Percentiles rank a stretch among this genome's conserved stretches.
Evolutionary conservation across 2,329 filamentous ascomycete genomes (phyloP).

Genomic region (Didymella pomorum): DNA sequence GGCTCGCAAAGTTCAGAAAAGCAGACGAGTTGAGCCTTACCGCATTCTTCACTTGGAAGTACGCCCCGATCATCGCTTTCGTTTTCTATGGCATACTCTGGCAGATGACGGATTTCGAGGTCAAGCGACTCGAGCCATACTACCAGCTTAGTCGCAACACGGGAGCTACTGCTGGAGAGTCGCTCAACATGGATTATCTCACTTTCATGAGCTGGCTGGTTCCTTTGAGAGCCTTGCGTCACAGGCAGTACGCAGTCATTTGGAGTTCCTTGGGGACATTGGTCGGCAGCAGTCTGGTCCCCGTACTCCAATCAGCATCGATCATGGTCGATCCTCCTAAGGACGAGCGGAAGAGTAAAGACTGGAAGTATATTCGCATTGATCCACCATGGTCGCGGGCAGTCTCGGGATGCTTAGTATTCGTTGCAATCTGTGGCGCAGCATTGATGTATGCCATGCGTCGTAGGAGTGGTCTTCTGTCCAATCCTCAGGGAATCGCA

Average conservation of each 20-base stretch:
- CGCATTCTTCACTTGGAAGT: conserved; percentile 50
- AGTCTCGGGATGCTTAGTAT: conserved; percentile 63
- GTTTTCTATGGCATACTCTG: conserved; percentile 60
- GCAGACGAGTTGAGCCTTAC: conserved; percentile 41
- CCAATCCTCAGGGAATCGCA: conserved; percentile 76
- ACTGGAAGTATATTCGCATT: conserved; percentile 64
- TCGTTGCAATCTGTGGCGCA: conserved; percentile 67
- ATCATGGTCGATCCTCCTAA: conserved; percentile 66
- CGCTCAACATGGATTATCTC: conserved; percentile 77
- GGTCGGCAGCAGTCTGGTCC: conserved; percentile 72
- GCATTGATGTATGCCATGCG: conserved; percentile 68
- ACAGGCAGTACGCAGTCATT: conserved; percentile 73
- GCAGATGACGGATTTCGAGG: conserved; percentile 60
- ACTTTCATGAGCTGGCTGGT: conserved; percentile 72
- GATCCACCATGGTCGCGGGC: conserved; percentile 68
- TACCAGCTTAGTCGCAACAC: conserved; percentile 53
- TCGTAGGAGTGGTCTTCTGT: conserved; percentile 70
- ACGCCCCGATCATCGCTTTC: conserved; percentile 56
- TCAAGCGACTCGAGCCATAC: conserved; percentile 60
- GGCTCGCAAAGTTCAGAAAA: conserved; percentile 41
- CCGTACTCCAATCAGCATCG: conserved; percentile 71
- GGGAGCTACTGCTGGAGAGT: conserved; percentile 54
- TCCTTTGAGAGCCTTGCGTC: conserved; percentile 68
- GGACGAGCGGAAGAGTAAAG: conserved; percentile 54
- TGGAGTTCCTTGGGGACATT: conserved; percentile 71